Evolutionary conservation across 768 basidiomycete genomes (phyloP), one percentile per base, ranked within the genome.

Genomic region (Boletus subparvulus): DNA sequence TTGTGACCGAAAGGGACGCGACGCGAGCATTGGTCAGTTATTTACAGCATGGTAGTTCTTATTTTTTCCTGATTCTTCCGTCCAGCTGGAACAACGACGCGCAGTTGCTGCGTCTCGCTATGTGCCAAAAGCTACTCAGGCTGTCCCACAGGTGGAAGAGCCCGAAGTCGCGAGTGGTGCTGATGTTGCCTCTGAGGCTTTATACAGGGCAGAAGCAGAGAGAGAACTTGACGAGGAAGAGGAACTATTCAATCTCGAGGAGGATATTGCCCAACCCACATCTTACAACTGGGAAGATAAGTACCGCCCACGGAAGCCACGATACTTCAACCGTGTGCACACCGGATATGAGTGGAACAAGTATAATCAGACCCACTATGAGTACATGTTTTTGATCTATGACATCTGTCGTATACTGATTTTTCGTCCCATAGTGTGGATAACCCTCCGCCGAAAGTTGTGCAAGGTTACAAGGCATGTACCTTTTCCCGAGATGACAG

Each of bases 321-420:
- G 95, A 60, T 99, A 98, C 78, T 98, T 98, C 78, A 99, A 99
- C 69, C 87, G 97, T 55, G 97, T 98, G 26, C 94, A 98, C 68
- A 99, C 97, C 32, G 97, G 97, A 28, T 99, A 96, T 69, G 97
- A 99, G 71, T 99, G 97, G 97, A 98, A 96, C 79, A 98, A 98
- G 78, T 99, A 98, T 74, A 98, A 98, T 72, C 96, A 98, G 72
- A 98, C 97, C 4, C 97, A 98, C 75, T 99, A 98, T 73, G 97
- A 98, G 93, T 96, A 77, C 61, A 21, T 58, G 21, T 54, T 43
- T 54, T 47, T 14, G 21, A 44, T 55, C 12, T 19, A 13, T 44
- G 47, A 40, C 19, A 32, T 36, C n/a, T 42, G 33, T 50, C 14
- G 44, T 56, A 53, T 40, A 44, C 40, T 65, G 24, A 51, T 56